Base-by-base conservation (phyloP, 192 early-diverging fungal genomes). In the Gryganskiella cystojenkinii region DNA sequence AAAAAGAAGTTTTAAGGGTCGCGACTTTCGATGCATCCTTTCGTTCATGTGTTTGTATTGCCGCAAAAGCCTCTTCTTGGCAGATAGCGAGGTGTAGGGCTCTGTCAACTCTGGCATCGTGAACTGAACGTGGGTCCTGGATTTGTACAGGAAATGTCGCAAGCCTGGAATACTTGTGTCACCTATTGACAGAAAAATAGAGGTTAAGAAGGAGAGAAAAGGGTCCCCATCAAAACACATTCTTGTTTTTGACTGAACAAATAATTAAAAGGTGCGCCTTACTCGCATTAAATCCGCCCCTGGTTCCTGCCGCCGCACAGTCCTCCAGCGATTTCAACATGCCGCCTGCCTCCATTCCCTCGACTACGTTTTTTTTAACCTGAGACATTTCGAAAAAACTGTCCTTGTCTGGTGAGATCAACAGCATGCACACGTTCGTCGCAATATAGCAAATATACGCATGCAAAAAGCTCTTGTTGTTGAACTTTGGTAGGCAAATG, bases 401-500 rank as follows among this genome's bases (percentile, higher is more conserved):
- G 64, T 96, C 92, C 79, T 91, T 90, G 61, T 94, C 91, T 2
- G 92, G 87, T 14, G 90, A 92, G 17, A 96, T 86, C 46, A 94
- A 72, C 0, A 95, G 78, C 8, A 97, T 75, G 49, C 90, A 92
- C 8, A 93, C 81, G n/a, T 91, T 88, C 0, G 85, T 79, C 3
- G 86, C 86, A 27, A 97, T 84, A 71, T 93, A 96, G 61, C 85
- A 92, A 20, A 97, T 87, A 59, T 97, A 97, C 1, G 90, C 91
- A 64, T 97, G 90, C 33, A 99, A 71, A 79, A 96, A 99, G 17
- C 91, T 94, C 62, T 90, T 84, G 61, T 87, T 86, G 81, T 97
- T 94, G 83, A 96, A 93, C 61, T 87, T 88, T 35, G 97, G 96
- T n/a, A 97, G 86, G 66, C 97, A 99, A 20, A 99, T 84, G 22